Evolutionary conservation across 768 basidiomycete species (phyloP).

Genomic region (Trametes maxima): DNA sequence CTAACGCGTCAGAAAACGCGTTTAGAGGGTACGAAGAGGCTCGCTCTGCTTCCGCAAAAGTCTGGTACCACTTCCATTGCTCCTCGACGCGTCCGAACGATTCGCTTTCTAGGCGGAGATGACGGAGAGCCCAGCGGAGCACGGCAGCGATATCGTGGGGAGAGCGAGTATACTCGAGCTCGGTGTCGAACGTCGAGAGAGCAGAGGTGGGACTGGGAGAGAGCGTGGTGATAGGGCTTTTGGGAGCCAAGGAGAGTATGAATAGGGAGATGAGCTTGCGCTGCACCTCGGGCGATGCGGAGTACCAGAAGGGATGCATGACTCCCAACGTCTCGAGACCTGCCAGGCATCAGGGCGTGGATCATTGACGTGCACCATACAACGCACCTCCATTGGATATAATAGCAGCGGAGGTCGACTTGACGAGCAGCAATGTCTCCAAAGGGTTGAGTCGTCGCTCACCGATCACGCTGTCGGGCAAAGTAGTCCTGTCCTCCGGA

Average conservation of each 20-base stretch:
- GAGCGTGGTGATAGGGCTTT: slow-evolving; percentile 49
- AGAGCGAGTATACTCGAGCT: slow-evolving; percentile 63
- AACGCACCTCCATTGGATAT: slow-evolving; percentile 55
- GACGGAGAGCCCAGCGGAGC: slow-evolving; percentile 79
- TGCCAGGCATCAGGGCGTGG: slow-evolving; percentile 33
- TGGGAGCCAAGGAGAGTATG: slow-evolving; percentile 61
- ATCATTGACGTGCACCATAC: slow-evolving; percentile 15
- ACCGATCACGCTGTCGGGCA: slow-evolving; percentile 59
- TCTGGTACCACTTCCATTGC: slow-evolving; percentile 63
- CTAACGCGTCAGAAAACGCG: slow-evolving; percentile 62
- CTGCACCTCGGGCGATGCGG: slow-evolving; percentile 71
- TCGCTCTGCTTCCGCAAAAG: slow-evolving; percentile 64
- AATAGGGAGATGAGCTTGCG: slow-evolving; percentile 70
- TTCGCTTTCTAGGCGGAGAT: slow-evolving; percentile 61
- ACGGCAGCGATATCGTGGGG: slow-evolving; percentile 81
- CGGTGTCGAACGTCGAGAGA: slow-evolving; percentile 59
- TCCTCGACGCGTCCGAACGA: slow-evolving; percentile 57
- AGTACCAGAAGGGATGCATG: slow-evolving; percentile 86
- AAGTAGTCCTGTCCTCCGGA: slow-evolving; percentile 46
- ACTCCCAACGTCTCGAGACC: slow-evolving; percentile 82
- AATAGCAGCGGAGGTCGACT: slow-evolving; percentile 70
- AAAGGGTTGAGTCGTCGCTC: slow-evolving; percentile 59
- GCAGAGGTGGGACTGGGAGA: slow-evolving; percentile 52
- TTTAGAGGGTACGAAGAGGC: slow-evolving; percentile 58
- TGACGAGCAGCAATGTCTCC: slow-evolving; percentile 65